A percentile compares a stretch with the other conserved stretches of the same genome.
These are phyloP conservation scores for Ustilago vetiveriae DNA, from an alignment of 1,284 basidiomycete genomes.

Conservation along the genomic window DNA sequence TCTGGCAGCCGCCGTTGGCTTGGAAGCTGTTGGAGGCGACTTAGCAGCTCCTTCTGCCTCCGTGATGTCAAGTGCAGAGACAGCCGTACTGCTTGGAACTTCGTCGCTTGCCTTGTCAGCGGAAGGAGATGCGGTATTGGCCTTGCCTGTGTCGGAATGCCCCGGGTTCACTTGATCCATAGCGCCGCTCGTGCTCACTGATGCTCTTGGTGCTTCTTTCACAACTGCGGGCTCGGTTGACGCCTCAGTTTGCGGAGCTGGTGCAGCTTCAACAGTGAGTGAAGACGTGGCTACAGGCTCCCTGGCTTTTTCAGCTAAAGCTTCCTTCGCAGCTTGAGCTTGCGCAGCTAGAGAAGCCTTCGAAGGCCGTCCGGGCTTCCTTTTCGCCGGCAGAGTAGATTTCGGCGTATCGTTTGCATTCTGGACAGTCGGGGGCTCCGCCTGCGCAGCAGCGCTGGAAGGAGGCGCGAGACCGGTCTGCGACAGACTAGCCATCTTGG, in stretches of 20 bases:
- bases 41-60: background rate
- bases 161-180: background rate
- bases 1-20: slow-evolving; percentile 4
- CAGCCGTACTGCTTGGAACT: slow-evolving; percentile 3
- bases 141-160: background rate
- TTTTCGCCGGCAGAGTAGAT: slow-evolving; percentile 1
- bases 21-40: background rate
- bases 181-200: background rate
- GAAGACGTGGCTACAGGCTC: no score
- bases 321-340: slow-evolving; percentile 3
- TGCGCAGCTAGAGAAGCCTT: no score
- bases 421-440: background rate
- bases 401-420: background rate
- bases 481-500: background rate
- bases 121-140: no score
- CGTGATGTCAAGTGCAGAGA: background rate
- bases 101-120: no score
- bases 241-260: background rate
- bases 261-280: slow-evolving; percentile 1
- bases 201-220: background rate
- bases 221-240: background rate
- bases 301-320: no score
- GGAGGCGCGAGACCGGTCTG: background rate
- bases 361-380: slow-evolving; percentile 12
- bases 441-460: background rate